Evolutionary conservation across 2,329 filamentous ascomycete genomes (phyloP), one percentile per base, ranked within the genome.

Genomic region (Phyllachora maydis): DNA sequence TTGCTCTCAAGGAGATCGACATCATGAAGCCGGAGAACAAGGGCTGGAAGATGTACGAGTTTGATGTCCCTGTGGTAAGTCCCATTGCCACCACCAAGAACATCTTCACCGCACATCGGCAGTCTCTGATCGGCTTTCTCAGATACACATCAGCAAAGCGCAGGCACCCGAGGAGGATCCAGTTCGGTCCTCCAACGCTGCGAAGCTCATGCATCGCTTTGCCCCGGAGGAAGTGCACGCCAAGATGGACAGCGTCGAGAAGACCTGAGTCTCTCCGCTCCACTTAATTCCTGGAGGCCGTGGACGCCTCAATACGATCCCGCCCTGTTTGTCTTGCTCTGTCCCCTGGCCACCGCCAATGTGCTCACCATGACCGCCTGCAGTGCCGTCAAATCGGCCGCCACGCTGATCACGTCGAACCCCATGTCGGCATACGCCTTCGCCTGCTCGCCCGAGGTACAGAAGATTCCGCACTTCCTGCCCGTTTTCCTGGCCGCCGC

Each of bases 171-270:
- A 57, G 24, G 65, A 65, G 32, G 45, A 58, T 13, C 56, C 65
- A 4, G 49, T 53, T 26, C 59, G 57, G 4, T 62, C 62, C 2
- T 56, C 59, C 5, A 52, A 65, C 30, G 68, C 72, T 2, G 47
- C 62, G 26, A 82, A 81, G 43, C 51, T 83, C 22, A 83, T 83
- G 75, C 77, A 83, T 42, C 60, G 72, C 11, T 78, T 83, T 45
- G 71, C 63, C 0, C 49, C 59, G 14, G 61, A 67, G 4, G 61
- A 82, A 28, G 63, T 85, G 3, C 52, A 65, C 30, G 56, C 53
- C 11, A 63, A 70, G 41, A 79, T 83, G 72, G 65, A 81, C 35
- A 47, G 57, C 18, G 59, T 58, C 8, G 56, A 61, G 32, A 33
- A 37, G 23, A 25, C 14, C 12, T 33, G 24, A 30, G 34, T 15